Evolutionary conservation across 495 filamentous ascomycete genomes (phyloP).

Genomic region (Chlorociboria aeruginascens): DNA sequence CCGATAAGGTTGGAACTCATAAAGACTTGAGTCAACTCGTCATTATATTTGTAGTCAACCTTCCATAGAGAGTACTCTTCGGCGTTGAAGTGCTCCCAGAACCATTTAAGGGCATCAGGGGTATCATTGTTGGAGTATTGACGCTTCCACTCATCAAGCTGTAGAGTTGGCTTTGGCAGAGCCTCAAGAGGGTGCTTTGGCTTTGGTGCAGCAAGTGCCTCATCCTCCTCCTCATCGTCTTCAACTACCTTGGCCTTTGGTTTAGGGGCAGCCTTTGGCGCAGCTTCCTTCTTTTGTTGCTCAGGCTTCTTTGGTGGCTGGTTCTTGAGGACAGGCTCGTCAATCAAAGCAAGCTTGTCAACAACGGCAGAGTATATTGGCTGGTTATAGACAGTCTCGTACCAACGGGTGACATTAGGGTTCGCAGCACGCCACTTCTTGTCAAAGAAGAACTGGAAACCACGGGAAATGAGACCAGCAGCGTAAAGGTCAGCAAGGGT

Average conservation of each 20-base stretch:
- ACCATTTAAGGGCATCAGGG: constrained; percentile 83
- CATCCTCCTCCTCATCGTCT: constrained; percentile 62
- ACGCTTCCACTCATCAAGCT: constrained; percentile 95
- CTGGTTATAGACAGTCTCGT: constrained; percentile 84
- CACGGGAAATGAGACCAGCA: constrained; percentile 63
- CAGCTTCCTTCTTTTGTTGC: constrained; percentile 45
- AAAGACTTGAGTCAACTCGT: constrained; percentile 93
- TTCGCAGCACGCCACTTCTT: constrained; percentile 69
- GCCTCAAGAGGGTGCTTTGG: constrained; percentile 92
- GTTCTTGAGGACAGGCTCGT: constrained; percentile 69
- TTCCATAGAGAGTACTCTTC: constrained; percentile 93
- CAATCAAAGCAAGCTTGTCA: constrained; percentile 61
- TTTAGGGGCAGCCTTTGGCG: constrained; percentile 41
- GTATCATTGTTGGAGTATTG: constrained; percentile 96
- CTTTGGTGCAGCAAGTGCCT: constrained; percentile 64
- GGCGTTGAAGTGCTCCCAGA: constrained; percentile 90
- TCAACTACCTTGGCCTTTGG: constrained; percentile 40
- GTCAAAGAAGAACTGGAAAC: constrained; percentile 81
- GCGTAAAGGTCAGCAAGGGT: constrained; percentile 90
- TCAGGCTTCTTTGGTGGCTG: constrained; percentile 77
- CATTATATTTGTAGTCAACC: constrained; percentile 93
- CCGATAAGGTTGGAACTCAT: constrained; percentile 97
- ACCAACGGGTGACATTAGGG: constrained; percentile 89
- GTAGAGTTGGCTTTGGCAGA: constrained; percentile 66
- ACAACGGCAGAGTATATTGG: constrained; percentile 73